These are phyloP conservation scores for Neurospora sp. DNA, from an alignment of 2,329 filamentous ascomycete species.

Conservation along the genomic window DNA sequence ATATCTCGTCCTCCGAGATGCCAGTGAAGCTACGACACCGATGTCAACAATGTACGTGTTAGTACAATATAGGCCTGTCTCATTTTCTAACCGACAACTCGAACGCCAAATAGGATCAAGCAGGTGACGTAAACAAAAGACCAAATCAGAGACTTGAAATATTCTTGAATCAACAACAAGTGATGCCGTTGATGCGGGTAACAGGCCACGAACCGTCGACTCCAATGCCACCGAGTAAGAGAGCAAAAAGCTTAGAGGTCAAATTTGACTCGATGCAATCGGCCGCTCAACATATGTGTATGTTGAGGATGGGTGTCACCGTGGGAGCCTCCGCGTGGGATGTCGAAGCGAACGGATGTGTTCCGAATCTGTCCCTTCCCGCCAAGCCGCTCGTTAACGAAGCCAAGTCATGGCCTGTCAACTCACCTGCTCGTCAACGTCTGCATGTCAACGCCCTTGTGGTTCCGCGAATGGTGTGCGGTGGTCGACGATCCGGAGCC, in stretches of 20 bases:
- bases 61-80: background rate
- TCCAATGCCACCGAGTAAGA: background rate
- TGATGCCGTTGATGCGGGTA: background rate
- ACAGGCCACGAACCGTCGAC: background rate
- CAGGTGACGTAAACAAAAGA: background rate
- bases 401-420: background rate
- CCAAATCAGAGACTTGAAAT: background rate
- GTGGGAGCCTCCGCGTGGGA: background rate
- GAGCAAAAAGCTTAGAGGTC: background rate
- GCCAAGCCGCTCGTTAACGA: background rate
- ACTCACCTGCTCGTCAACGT: background rate
- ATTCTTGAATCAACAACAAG: background rate
- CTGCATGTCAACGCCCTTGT: background rate
- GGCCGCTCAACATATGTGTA: background rate
- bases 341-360: background rate
- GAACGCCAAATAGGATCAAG: background rate
- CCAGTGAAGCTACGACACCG: background rate
- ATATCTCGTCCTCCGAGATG: background rate
- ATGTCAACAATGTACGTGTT: background rate
- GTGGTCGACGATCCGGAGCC: background rate
- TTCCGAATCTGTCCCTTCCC: background rate
- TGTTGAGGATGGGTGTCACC: background rate
- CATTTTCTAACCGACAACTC: background rate
- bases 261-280: background rate
- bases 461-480: background rate